These are phyloP conservation scores for Solanum hybrid DNA, from an alignment of 305 asterid genomes.

Conservation along the genomic window DNA sequence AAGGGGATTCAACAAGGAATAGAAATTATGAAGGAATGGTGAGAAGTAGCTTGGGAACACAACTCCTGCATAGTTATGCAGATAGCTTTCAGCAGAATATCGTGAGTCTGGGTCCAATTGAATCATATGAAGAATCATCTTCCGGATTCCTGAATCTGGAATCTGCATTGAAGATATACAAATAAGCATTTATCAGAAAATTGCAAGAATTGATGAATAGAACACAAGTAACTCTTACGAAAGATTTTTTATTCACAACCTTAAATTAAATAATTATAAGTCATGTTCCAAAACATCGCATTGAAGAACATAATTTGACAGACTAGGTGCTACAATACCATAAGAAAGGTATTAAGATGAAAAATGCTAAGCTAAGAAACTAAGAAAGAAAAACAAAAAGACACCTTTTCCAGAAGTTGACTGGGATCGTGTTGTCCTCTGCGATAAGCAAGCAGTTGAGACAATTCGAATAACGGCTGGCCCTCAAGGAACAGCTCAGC, in stretches of 20 bases:
- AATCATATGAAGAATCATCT: constrained; percentile 98
- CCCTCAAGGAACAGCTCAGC: constrained; percentile 99
- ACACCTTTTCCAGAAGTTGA: constrained; percentile 91
- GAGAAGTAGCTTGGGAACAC: constrained; percentile 93
- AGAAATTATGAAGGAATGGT: constrained; percentile 91
- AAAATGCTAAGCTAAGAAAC: background rate
- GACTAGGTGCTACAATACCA: background rate
- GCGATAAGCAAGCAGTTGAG: constrained; percentile 96
- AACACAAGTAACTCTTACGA: background rate
- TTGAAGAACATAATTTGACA: background rate
- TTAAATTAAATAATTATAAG: background rate
- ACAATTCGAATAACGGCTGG: constrained; percentile 90
- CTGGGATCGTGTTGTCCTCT: constrained; percentile 99
- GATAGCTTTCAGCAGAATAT: constrained; percentile 83
- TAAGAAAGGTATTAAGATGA: constrained; percentile 1
- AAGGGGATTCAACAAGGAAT: constrained; percentile 80
- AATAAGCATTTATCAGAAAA: constrained; percentile 1
- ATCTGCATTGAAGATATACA: constrained; percentile 41
- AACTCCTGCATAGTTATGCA: constrained; percentile 68
- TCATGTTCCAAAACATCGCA: background rate
- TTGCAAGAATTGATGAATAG: background rate
- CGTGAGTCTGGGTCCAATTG: constrained; percentile 89
- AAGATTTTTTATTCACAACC: background rate
- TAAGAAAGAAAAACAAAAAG: constrained; percentile 6
- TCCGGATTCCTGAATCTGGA: constrained; percentile 94